Percentiles rank a stretch among this genome's conserved stretches.
Evolutionary conservation across 1,284 basidiomycete genomes (phyloP).

Genomic region (Ganoderma boninense): DNA sequence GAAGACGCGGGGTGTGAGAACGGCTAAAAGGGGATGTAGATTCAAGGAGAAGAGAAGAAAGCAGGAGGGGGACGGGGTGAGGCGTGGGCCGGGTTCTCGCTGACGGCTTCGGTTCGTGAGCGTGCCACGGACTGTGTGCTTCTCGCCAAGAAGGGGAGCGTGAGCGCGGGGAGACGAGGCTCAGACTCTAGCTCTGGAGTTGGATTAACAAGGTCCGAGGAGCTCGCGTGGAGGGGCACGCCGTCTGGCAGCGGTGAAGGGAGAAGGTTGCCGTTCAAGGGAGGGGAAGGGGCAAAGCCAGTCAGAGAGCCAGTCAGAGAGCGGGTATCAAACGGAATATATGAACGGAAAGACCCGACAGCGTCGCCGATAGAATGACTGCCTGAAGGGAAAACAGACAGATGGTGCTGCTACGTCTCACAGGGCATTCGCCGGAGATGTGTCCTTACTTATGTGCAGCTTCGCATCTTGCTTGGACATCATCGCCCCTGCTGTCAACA

Average conservation of each 20-base stretch:
- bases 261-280: conserved; percentile 4
- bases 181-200: background rate
- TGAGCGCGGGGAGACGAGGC: background rate
- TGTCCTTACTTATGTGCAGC: background rate
- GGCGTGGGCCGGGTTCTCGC: conserved; percentile 1
- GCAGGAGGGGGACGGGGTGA: background rate
- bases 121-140: background rate
- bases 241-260: conserved; percentile 4
- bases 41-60: background rate
- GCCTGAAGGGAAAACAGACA: background rate
- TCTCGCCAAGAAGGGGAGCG: conserved; percentile 4
- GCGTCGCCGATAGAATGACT: background rate
- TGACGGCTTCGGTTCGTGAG: background rate
- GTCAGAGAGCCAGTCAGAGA: background rate
- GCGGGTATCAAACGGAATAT: conserved; percentile 3
- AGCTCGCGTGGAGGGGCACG: conserved; percentile 7
- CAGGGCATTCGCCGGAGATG: background rate
- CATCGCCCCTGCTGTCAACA: background rate
- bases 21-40: background rate
- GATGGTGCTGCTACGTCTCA: background rate
- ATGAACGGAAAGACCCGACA: background rate
- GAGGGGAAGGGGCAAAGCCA: background rate
- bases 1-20: conserved; percentile 4
- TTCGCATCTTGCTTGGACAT: background rate
- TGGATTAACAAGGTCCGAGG: conserved; percentile 2